These are phyloP conservation scores for Kandelia obovata DNA, from an alignment of 345 rosid species.

Conservation along the genomic window DNA sequence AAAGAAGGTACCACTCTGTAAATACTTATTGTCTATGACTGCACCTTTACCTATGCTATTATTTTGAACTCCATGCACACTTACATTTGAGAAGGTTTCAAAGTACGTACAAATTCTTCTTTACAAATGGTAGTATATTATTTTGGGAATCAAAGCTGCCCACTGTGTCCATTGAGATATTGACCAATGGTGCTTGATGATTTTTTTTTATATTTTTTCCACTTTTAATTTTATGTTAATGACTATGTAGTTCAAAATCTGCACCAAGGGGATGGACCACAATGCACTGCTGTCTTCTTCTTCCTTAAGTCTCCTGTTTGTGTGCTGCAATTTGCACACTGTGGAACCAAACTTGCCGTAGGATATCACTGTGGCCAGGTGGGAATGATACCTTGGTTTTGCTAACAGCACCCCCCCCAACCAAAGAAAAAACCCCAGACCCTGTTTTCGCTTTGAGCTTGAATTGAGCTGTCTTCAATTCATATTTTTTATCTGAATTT, in stretches of 20 bases:
- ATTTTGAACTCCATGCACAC: not conserved
- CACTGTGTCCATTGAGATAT: not conserved
- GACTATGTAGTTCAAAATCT: conserved; percentile 50
- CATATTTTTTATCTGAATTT: conserved; percentile 15
- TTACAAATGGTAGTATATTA: too few relatives aligned
- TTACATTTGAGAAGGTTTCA: too few relatives aligned
- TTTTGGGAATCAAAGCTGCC: too few relatives aligned
- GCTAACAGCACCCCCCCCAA: not conserved
- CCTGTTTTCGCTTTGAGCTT: not conserved
- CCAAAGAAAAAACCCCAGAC: too few relatives aligned
- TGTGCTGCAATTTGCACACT: conserved; percentile 46
- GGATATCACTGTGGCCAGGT: conserved; percentile 83
- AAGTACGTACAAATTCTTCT: too few relatives aligned
- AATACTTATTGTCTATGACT: not conserved
- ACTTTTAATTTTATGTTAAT: conserved; percentile 8
- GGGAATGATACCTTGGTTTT: conserved; percentile 24
- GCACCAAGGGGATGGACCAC: conserved; percentile 60
- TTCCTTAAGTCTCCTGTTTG: conserved; percentile 55
- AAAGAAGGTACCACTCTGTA: conserved; percentile 48
- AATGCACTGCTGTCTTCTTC: conserved; percentile 61
- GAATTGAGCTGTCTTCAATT: not conserved
- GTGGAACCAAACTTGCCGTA: conserved; percentile 60
- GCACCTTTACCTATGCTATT: not conserved
- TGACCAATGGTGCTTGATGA: not conserved
- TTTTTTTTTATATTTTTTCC: not conserved